phyloP scores from a whole-genome alignment of 129 eudicot species.

The Helianthus annuus region DNA sequence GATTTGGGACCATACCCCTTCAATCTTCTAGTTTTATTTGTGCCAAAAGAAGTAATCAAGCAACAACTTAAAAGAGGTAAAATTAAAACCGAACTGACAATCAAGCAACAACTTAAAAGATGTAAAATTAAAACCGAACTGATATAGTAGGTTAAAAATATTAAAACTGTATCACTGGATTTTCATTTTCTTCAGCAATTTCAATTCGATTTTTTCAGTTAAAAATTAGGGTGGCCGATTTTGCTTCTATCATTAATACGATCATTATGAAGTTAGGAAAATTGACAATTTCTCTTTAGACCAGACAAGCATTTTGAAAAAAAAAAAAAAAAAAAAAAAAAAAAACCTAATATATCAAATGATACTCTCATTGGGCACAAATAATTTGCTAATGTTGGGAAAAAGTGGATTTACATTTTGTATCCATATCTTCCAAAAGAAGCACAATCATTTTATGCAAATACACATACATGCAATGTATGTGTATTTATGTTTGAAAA shows the following conservation, averaged over 20 bases:
- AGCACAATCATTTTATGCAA: not conserved
- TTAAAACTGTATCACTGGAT: too few relatives aligned
- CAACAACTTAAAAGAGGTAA: too few relatives aligned
- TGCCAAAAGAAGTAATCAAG: too few relatives aligned
- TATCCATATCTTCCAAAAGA: not conserved
- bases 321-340: not conserved
- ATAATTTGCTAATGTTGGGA: not conserved
- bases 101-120: too few relatives aligned
- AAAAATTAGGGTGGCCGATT: too few relatives aligned
- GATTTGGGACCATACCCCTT: too few relatives aligned
- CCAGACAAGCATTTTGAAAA: not conserved
- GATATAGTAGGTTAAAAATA: too few relatives aligned
- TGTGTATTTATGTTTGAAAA: not conserved
- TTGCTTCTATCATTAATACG: too few relatives aligned
- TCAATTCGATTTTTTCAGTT: too few relatives aligned
- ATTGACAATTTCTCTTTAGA: not conserved
- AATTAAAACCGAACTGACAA: too few relatives aligned
- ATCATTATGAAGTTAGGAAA: not conserved
- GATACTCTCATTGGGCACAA: not conserved
- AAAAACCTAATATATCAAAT: not conserved
- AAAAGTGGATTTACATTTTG: not conserved
- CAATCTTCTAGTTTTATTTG: not conserved
- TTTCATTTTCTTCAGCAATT: too few relatives aligned
- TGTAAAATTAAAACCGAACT: too few relatives aligned
- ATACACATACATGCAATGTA: not conserved